Percentiles rank a stretch among this genome's conserved stretches.
Conservation (phyloP, 805 yeast species). For the Yarrowia alimentaria region DNA sequence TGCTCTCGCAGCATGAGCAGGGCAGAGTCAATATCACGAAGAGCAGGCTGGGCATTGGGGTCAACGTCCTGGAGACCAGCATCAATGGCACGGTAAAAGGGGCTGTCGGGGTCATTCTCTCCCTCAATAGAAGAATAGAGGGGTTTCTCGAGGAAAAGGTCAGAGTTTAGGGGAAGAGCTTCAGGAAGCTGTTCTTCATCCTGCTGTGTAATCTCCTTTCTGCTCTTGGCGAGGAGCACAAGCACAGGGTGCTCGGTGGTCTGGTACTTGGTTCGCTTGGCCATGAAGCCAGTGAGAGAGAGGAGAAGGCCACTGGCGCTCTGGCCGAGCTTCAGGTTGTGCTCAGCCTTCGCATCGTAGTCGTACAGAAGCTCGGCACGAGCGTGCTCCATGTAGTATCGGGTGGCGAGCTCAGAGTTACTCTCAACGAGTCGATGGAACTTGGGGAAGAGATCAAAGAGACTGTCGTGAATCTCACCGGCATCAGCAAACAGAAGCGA, state of each 20-base stretch:
- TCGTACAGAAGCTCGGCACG: slow-evolving; percentile 44
- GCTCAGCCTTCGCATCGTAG: slow-evolving; percentile 36
- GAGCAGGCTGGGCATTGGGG: slow-evolving; percentile 77
- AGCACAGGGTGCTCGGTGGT: slow-evolving; percentile 66
- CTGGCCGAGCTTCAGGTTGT: slow-evolving; percentile 33
- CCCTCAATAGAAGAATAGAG: slow-evolving; percentile 46
- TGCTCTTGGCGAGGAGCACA: slow-evolving; percentile 65
- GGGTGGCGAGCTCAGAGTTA: slow-evolving; percentile 42
- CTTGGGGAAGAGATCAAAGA: slow-evolving; percentile 29
- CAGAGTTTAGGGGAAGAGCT: slow-evolving; percentile 63
- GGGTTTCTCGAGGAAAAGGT: slow-evolving; percentile 72
- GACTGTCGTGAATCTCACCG: slow-evolving; percentile 34
- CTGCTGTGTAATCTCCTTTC: slow-evolving; percentile 31
- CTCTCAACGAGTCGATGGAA: slow-evolving; percentile 21
- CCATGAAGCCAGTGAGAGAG: slow-evolving; percentile 82
- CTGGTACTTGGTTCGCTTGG: slow-evolving; percentile 83
- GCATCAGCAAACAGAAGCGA: slow-evolving; percentile 36
- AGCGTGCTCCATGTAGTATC: slow-evolving; percentile 65
- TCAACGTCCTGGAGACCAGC: slow-evolving; percentile 49
- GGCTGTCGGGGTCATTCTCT: slow-evolving; percentile 2
- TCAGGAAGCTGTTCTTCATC: slow-evolving; percentile 29
- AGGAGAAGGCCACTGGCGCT: slow-evolving; percentile 60
- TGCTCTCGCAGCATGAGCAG: slow-evolving; percentile 69
- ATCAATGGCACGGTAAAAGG: slow-evolving; percentile 39
- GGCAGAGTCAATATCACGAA: slow-evolving; percentile 67